Conservation (phyloP, 2,329 filamentous ascomycete species). For the Hortaea werneckii region DNA sequence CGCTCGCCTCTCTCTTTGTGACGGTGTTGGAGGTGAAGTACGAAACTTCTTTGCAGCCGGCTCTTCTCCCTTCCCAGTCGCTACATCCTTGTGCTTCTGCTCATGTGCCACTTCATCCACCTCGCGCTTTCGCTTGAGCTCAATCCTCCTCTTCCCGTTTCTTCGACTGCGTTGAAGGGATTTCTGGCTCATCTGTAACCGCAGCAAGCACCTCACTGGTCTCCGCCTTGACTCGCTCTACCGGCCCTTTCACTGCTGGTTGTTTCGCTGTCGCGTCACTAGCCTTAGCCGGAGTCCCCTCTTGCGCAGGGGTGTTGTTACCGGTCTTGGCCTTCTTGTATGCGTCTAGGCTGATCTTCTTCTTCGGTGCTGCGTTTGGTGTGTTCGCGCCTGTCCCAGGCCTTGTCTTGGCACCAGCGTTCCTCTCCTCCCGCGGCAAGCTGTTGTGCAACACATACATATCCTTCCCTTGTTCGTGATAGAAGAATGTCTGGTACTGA, state of each 20-base stretch:
- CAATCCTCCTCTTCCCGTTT: constrained; percentile 8
- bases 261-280: constrained; percentile 14
- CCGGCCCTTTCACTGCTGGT: constrained; percentile 22
- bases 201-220: constrained; percentile 22
- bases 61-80: neutral
- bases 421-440: constrained; percentile 17
- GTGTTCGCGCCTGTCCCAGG: constrained; percentile 30
- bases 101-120: constrained; percentile 1
- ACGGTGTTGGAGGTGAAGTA: neutral
- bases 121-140: constrained; percentile 17
- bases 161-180: constrained; percentile 1
- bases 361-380: constrained; percentile 38
- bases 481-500: constrained; percentile 54
- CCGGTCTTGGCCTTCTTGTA: constrained; percentile 49
- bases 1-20: neutral
- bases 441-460: constrained; percentile 21
- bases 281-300: constrained; percentile 14
- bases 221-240: constrained; percentile 23
- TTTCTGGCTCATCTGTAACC: constrained; percentile 12
- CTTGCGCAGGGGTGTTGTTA: constrained; percentile 19
- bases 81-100: constrained; percentile 1
- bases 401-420: constrained; percentile 13
- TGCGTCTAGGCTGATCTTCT: constrained; percentile 52
- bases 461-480: constrained; percentile 41
- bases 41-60: constrained; percentile 4